Base-by-base conservation (phyloP, 306 rosid species). In the Pyrus communis region DNA sequence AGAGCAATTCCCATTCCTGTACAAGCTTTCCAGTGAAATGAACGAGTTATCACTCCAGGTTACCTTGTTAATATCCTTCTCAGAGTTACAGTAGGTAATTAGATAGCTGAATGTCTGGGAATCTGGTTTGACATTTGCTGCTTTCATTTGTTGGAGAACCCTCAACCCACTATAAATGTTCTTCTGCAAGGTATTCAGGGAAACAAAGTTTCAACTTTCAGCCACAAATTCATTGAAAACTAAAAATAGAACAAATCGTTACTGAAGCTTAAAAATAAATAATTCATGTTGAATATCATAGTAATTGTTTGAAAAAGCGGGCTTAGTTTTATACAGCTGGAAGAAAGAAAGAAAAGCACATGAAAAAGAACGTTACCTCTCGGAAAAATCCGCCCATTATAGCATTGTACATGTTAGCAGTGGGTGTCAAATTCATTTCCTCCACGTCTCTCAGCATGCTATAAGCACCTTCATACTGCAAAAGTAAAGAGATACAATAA, bases 361-460 rank as follows among this genome's bases (percentile, higher is more conserved):
- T 67, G 51, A 78, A 82, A 75, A 72, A 86, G 55, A 70, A 76
- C 69, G 71, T 61, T 82, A 95, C 98, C 97, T 92, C 92, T 62
- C 96, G 91, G 70, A 89, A 92, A 87, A 88, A 92, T 68, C 96
- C 98, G n/a, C 80, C 90, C 92, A 95, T 84, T 77, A 95, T 90
- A 74, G 91, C 82, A 82, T 95, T 92, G 88, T 88, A 95, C 92
- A 92, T 89, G 84, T 25, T 17, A 17, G 85, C 2, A 1, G 88
- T 84, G 57, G 92, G 87, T 57, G 45, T 80, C 81, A 89, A 35
- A 73, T 83, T 78, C 87, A 80, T 79, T 82, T 87, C 77, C 78
- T 84, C 73, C 57, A 86, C 76, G 76, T 88, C 92, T 66, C 66
- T 69, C 52, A 92, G 84, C 88, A 95, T 75, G 81, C 69, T 63